phyloP scores from a whole-genome alignment of 805 yeast genomes.

The Sugiyamaella mastotermitis region DNA sequence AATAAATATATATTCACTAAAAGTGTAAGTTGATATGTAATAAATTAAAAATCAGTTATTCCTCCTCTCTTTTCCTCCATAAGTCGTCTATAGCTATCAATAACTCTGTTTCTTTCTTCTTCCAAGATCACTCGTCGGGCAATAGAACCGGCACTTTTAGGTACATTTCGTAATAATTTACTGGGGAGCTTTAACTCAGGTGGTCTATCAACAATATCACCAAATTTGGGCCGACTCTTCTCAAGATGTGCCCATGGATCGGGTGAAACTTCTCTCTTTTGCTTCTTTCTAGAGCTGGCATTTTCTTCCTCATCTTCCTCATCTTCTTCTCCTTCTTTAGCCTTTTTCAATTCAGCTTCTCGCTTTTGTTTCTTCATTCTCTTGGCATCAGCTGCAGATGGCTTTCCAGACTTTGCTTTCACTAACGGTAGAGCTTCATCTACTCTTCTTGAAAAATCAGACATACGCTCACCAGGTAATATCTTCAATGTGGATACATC shows the following conservation, averaged over 20 bases:
- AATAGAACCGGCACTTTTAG: slow-evolving; percentile 35
- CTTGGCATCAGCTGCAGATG: slow-evolving; percentile 25
- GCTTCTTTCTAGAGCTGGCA: slow-evolving; percentile 8
- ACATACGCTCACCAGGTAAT: slow-evolving; percentile 32
- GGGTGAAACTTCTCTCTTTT: slow-evolving; percentile 32
- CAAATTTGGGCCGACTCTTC: slow-evolving; percentile 32
- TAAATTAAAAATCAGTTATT: too few species aligned
- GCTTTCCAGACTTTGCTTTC: slow-evolving; percentile 29
- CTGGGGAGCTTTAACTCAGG: slow-evolving; percentile 32
- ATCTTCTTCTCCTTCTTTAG: slow-evolving; percentile 24
- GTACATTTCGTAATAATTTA: slow-evolving; percentile 31
- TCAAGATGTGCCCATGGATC: slow-evolving; percentile 37
- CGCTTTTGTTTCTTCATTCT: slow-evolving; percentile 22
- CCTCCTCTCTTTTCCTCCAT: slow-evolving; percentile 16
- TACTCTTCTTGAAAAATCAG: slow-evolving; percentile 35
- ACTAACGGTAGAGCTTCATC: slow-evolving; percentile 36
- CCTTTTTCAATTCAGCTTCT: slow-evolving; percentile 15
- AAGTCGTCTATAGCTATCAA: slow-evolving; percentile 30
- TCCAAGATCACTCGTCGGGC: slow-evolving; percentile 34
- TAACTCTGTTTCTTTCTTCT: slow-evolving; percentile 32
- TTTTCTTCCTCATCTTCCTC: slow-evolving; percentile 17
- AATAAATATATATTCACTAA: too few species aligned
- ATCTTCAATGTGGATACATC: slow-evolving; percentile 19
- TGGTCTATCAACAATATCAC: slow-evolving; percentile 37
- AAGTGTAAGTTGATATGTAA: too few species aligned